Percentiles rank a stretch among this genome's conserved stretches.
Evolutionary conservation across 371 early-diverging fungal species (phyloP).

Genomic region (Conidiobolus incongruus): DNA sequence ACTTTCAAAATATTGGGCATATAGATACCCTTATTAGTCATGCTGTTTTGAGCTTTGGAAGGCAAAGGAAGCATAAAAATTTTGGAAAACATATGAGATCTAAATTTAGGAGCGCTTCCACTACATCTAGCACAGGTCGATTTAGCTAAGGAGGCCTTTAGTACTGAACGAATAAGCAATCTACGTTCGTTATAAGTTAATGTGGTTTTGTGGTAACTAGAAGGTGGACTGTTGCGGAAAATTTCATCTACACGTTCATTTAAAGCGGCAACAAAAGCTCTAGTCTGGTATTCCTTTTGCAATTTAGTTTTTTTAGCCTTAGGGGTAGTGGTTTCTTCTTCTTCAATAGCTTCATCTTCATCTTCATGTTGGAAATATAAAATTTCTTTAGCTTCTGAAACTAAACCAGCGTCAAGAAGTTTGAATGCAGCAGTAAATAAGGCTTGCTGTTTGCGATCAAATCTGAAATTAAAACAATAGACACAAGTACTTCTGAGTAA

Average conservation of each 20-base stretch:
- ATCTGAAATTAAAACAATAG: constrained; percentile 75
- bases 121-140: too few relatives aligned
- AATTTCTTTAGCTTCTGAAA: constrained; percentile 50
- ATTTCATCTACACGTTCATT: too few relatives aligned
- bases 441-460: constrained; percentile 13
- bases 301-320: constrained; percentile 15
- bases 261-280: too few relatives aligned
- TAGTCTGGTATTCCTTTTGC: constrained; percentile 16
- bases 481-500: constrained; percentile 73
- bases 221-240: too few relatives aligned
- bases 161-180: background rate
- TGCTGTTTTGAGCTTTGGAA: constrained; percentile 37
- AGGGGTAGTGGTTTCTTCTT: constrained; percentile 12
- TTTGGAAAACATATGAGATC: constrained; percentile 69
- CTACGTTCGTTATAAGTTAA: background rate
- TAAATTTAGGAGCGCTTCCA: constrained; percentile 52
- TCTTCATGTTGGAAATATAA: too few relatives aligned
- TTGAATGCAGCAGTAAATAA: constrained; percentile 5
- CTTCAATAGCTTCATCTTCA: constrained; percentile 34
- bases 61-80: constrained; percentile 60
- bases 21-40: constrained; percentile 28
- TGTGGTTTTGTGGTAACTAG: background rate
- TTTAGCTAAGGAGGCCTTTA: background rate
- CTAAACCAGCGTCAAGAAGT: constrained; percentile 46
- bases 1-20: background rate